Conservation (phyloP, 1,139 yeast genomes). For the Eremothecium sinecaudum region DNA sequence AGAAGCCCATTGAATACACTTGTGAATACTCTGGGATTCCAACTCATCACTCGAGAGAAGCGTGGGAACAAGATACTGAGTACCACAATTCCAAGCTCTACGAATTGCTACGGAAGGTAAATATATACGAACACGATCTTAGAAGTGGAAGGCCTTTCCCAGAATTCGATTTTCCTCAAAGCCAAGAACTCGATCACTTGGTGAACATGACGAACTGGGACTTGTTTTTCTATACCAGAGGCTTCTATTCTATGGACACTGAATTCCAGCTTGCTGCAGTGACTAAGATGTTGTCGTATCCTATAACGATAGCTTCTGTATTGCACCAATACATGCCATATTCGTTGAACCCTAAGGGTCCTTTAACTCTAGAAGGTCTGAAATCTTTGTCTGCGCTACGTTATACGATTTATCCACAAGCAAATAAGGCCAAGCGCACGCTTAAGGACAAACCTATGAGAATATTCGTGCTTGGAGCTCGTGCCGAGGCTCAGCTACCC, state of each 20-base stretch:
- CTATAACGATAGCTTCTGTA: conserved; percentile 77
- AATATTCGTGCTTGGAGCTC: conserved; percentile 80
- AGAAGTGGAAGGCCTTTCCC: conserved; percentile 91
- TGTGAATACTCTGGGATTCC: conserved; percentile 96
- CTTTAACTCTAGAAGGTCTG: conserved; percentile 82
- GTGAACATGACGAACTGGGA: conserved; percentile 87
- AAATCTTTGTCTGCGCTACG: conserved; percentile 86
- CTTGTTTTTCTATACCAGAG: conserved; percentile 83
- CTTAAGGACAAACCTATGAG: conserved; percentile 85
- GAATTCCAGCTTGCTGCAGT: conserved; percentile 94
- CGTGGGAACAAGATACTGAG: conserved; percentile 72
- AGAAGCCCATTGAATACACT: conserved; percentile 67
- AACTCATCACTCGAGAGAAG: conserved; percentile 82
- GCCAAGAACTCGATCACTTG: conserved; percentile 65
- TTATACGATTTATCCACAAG: conserved; percentile 77
- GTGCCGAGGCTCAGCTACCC: conserved; percentile 89
- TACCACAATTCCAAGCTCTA: conserved; percentile 62
- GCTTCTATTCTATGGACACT: conserved; percentile 91
- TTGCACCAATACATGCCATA: conserved; percentile 84
- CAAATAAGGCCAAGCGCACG: conserved; percentile 35
- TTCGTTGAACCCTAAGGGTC: conserved; percentile 70
- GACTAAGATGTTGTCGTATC: conserved; percentile 88
- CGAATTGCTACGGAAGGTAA: conserved; percentile 73
- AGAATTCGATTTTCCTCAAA: conserved; percentile 85
- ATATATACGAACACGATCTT: conserved; percentile 87